Evolutionary conservation across 2,329 filamentous ascomycete genomes (phyloP), one percentile per base, ranked within the genome.

Genomic region (Coniochaeta sp.): DNA sequence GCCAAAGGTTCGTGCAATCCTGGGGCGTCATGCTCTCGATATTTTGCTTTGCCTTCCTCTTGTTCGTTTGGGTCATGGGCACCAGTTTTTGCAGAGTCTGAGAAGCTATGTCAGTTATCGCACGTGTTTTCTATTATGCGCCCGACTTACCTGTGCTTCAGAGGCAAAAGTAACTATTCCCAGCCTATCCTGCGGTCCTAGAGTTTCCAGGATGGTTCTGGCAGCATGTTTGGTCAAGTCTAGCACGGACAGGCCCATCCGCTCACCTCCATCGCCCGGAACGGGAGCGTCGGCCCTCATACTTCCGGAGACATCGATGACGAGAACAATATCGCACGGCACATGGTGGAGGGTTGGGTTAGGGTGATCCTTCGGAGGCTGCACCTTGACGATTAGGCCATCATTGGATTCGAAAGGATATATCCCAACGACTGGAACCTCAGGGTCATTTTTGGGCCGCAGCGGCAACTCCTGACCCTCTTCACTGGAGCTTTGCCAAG

Each of bases 171-270:
- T 81, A 2, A 87, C 81, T 34, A 88, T 81, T 4, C 81, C 83
- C 0, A 87, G 70, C 4, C 83, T 74, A 64, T 88, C 84, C 0
- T 69, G 64, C n/a, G 79, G 75, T 32, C 80, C 74, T 62, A 87
- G 72, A 0, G 81, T 84, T 64, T 83, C 79, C 10, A 72, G 65
- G 19, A 87, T 84, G 8, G 83, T 85, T 7, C 76, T 74, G 1
- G 82, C 80, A 1, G 84, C 82, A 64, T 87, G 83, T 65, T 86
- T 86, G 47, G 80, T 79, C 24, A 87, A 74, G 64, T 87, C 85
- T 24, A 88, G 68, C 1, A 86, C 75, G 0, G 78, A 80, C 0
- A 86, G 71, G 0, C 83, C 83, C 1, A 77, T 77, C 22, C 75
- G 67, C 62, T 85, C 81, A 2, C 68, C 62, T 17, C 70, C 66